Evolutionary conservation across 345 rosid species (phyloP), one percentile per base, ranked within the genome.

Genomic region (Murraya koenigii): DNA sequence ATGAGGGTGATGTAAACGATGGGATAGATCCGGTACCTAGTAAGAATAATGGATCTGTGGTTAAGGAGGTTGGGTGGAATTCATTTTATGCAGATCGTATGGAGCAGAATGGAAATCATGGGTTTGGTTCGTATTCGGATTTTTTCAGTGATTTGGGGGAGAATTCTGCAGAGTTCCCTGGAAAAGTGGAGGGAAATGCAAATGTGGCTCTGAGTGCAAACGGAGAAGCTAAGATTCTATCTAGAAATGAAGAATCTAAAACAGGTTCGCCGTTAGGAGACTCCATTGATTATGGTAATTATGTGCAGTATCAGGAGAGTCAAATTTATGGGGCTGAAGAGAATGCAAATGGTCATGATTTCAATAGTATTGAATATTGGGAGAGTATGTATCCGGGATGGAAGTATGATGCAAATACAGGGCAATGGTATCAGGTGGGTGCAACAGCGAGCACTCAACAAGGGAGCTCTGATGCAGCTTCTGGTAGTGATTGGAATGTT

Each of bases 381-480:
- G 98, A 94, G 79, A 84, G 82, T 82, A 70, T 86, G 79, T 97
- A 93, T 86, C 97, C 99, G 1, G 99, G 99, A 20, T 97, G 99
- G 99, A 86, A 81, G 77, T 89, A 78, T 81, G 97, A 97, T 80
- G 82, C 80, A 56, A 89, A 69, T 79, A 88, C 92, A 39, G 96
- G 89, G 74, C 94, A 88, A 72, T 97, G 99, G 98, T 93, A 89
- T 85, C 94, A 90, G 74, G 82, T 89, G 83, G 93, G 85, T 78
- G 81, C 59, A 69, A 82, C 15, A 75, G 78, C 52, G 23, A 58
- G 35, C 80, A 52, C 79, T 68, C 80, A 75, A 39, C 89, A 86
- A 72, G 93, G 68, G 71, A 82, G 81, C 77, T 78, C 55, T 66
- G 80, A 33, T 76, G 75, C 77, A 41, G 71, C 75, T 76, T 75